Conservation (phyloP, 176 grass and related monocot genomes). For the Paspalum notatum region DNA sequence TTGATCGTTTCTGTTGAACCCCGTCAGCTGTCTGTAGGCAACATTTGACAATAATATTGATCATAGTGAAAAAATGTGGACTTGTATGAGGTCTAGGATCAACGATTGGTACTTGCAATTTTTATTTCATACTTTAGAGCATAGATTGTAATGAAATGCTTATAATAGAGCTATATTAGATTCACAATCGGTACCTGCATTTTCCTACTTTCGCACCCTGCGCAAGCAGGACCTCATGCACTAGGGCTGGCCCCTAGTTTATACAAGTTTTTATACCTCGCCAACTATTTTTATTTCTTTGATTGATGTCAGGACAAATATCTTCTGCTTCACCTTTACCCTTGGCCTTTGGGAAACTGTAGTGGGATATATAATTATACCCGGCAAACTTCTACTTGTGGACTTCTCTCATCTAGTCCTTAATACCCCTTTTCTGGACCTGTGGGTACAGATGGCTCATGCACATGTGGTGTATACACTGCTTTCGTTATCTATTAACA, state of each 20-base stretch:
- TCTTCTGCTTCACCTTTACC: background rate
- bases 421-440: background rate
- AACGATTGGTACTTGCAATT: background rate
- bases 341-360: background rate
- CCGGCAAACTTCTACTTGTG: background rate
- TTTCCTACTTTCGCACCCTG: background rate
- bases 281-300: background rate
- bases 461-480: background rate
- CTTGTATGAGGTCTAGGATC: background rate
- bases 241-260: background rate
- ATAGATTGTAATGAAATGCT: background rate
- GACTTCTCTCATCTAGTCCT: background rate
- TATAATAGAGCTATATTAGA: background rate
- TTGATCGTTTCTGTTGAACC: constrained; percentile 5
- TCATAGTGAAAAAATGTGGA: background rate
- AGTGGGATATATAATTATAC: background rate
- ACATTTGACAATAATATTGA: background rate
- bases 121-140: background rate
- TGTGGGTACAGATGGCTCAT: background rate
- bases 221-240: too few relatives aligned
- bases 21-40: background rate
- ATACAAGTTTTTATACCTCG: constrained; percentile 2
- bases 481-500: background rate
- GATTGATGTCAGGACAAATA: background rate
- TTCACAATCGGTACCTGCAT: constrained; percentile 10